Conservation (phyloP, 78 protist genomes). For the Cavenderia fasciculata region DNA sequence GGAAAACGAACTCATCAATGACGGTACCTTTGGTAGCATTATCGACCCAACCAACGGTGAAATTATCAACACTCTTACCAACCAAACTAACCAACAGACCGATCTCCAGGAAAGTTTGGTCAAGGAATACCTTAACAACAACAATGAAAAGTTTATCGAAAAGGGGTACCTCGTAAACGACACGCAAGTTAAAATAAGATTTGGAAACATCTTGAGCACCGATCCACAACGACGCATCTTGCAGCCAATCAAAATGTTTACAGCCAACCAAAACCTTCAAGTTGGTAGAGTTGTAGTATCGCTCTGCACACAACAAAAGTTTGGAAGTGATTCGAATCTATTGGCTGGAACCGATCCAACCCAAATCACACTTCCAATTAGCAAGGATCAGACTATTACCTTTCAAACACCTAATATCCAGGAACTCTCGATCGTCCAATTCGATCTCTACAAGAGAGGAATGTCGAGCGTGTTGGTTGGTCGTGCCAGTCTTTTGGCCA, state of each 20-base stretch:
- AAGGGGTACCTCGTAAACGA: constrained; percentile 73
- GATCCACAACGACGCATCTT: constrained; percentile 54
- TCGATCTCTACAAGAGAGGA: constrained; percentile 57
- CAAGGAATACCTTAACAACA: too few relatives aligned
- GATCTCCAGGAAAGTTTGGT: too few relatives aligned
- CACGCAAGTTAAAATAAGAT: constrained; percentile 41
- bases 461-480: constrained; percentile 69
- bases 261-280: constrained; percentile 35
- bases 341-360: neutral
- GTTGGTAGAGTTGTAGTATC: constrained; percentile 48
- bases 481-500: constrained; percentile 7
- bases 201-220: constrained; percentile 38
- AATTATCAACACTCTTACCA: too few relatives aligned
- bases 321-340: neutral
- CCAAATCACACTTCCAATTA: constrained; percentile 19
- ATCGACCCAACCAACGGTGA: too few relatives aligned
- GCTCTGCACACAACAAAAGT: too few relatives aligned
- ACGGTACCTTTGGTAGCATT: constrained; percentile 55
- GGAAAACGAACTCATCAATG: constrained; percentile 57
- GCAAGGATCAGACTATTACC: constrained; percentile 43
- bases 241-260: constrained; percentile 37
- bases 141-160: constrained; percentile 40
- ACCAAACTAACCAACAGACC: too few relatives aligned
- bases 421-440: constrained; percentile 13
- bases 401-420: constrained; percentile 31